These are phyloP conservation scores for Trichocladium antarcticum DNA, from an alignment of 495 filamentous ascomycete species.

Conservation along the genomic window DNA sequence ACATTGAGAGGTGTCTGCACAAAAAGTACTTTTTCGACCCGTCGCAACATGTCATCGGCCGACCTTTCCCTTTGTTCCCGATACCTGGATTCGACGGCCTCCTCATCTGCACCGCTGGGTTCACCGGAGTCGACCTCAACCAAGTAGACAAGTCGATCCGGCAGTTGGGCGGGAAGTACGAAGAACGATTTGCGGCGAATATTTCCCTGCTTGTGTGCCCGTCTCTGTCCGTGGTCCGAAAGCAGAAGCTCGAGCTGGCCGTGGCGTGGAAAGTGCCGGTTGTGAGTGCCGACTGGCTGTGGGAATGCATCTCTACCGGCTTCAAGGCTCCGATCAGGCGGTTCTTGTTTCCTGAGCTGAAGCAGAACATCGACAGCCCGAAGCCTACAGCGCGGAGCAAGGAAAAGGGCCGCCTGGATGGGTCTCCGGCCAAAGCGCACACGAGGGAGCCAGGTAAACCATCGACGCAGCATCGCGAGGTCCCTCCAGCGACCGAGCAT, in stretches of 20 bases:
- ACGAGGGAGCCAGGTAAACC: not conserved
- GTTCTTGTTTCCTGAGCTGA: slow-evolving; percentile 29
- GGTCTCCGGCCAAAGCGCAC: slow-evolving; percentile 1
- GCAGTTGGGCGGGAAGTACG: slow-evolving; percentile 68
- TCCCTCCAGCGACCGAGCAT: not conserved
- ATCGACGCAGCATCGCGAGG: not conserved
- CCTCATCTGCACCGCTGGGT: slow-evolving; percentile 67
- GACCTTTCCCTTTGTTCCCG: slow-evolving; percentile 58
- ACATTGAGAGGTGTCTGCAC: slow-evolving; percentile 79
- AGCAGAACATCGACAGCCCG: slow-evolving; percentile 16
- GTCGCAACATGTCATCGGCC: slow-evolving; percentile 57
- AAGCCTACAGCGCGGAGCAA: not conserved
- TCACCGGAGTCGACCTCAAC: slow-evolving; percentile 71
- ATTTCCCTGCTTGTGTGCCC: slow-evolving; percentile 62
- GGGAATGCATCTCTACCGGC: slow-evolving; percentile 54
- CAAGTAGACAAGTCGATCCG: slow-evolving; percentile 66
- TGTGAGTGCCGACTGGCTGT: slow-evolving; percentile 71
- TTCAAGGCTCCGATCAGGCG: slow-evolving; percentile 28
- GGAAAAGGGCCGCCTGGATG: too few species aligned
- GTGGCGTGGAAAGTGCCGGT: slow-evolving; percentile 62
- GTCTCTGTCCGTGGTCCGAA: slow-evolving; percentile 40
- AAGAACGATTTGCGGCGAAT: slow-evolving; percentile 56
- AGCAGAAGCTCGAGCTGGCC: slow-evolving; percentile 70
- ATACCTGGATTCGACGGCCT: slow-evolving; percentile 56
- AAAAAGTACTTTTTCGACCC: slow-evolving; percentile 60